Conservation (phyloP, 331 rosid genomes). For the Malus hybrid region DNA sequence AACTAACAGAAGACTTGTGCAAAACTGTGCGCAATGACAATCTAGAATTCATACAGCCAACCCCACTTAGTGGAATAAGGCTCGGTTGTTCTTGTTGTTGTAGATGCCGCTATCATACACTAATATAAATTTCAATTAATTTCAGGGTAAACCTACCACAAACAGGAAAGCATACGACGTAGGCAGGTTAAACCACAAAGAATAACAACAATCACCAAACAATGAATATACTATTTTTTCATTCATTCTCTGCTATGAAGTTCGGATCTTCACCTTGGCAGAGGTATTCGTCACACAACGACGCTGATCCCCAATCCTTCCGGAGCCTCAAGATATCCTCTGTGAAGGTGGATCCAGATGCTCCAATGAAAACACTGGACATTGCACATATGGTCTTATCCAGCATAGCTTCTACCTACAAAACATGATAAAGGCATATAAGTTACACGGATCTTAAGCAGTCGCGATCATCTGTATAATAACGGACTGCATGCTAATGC, state of each 20-base stretch:
- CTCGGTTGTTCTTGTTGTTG: too few relatives aligned
- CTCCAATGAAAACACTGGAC: constrained; percentile 87
- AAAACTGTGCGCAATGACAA: too few relatives aligned
- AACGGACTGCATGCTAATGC: neutral
- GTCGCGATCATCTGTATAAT: neutral
- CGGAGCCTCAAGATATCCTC: constrained; percentile 89
- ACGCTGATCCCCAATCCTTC: constrained; percentile 84
- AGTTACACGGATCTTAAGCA: constrained; percentile 6
- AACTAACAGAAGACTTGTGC: too few relatives aligned
- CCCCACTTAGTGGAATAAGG: too few relatives aligned
- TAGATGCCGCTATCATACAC: constrained; percentile 44
- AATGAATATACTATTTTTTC: constrained; percentile 9
- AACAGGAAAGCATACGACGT: neutral
- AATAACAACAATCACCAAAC: neutral
- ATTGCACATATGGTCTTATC: constrained; percentile 94
- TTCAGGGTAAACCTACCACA: constrained; percentile 14
- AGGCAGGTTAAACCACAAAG: constrained; percentile 15
- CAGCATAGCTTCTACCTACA: constrained; percentile 90
- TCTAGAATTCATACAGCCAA: too few relatives aligned
- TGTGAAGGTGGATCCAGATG: constrained; percentile 93
- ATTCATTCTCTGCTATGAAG: constrained; percentile 70
- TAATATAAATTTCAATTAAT: constrained; percentile 29
- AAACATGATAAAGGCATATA: constrained; percentile 8
- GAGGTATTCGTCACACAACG: constrained; percentile 83
- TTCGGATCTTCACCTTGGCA: constrained; percentile 91